Evolutionary conservation across 148 eudicot genomes (phyloP), one percentile per base, ranked within the genome.

Genomic region (Hydrangea macrophylla): DNA sequence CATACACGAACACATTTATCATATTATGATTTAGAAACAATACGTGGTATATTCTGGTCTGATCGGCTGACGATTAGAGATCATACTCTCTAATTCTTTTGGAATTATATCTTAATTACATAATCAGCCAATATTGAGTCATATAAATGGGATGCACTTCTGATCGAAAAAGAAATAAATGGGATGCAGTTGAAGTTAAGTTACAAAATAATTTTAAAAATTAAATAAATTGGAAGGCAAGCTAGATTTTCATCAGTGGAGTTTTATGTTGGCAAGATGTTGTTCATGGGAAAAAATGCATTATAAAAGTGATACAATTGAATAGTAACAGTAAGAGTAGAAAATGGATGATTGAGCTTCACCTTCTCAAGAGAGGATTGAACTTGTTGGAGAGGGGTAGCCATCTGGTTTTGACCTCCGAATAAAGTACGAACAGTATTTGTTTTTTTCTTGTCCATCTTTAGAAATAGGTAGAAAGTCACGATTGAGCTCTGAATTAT

Each of bases 401-500:
- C 75, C 75, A 80, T 69, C 69, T 83, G 97, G 73, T 84, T 87
- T 76, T 90, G 92, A 64, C 86, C 83, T 62, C 89, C 89, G 78
- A 88, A 88, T 42, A 80, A 69, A 74, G 80, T 82, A 58, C 83
- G 86, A 37, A 81, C 88, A 36, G 85, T 85, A 50, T 73, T 73
- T 36, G 79, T 48, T 77, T 85, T 94, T 64, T 85, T 90, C 91
- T 94, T 90, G 82, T 94, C 99, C 81, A 45, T 77, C 83, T 86
- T 89, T 76, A 89, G 62, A 75, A 94, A 94, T 57, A 74, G 59
- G 67, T 78, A 82, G 74, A 88, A 94, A 62, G 90, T 84, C 64
- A 90, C 73, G 81, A 94, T 91, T 25, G 92, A 88, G 71, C 75
- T 69, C 75, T 94, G 82, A 23, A 94, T 80, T 64, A 86, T 70